A percentile compares a stretch with the other conserved stretches of the same genome.
phyloP scores from a whole-genome alignment of 176 grass and related monocot species.

The Elymus sibiricus region DNA sequence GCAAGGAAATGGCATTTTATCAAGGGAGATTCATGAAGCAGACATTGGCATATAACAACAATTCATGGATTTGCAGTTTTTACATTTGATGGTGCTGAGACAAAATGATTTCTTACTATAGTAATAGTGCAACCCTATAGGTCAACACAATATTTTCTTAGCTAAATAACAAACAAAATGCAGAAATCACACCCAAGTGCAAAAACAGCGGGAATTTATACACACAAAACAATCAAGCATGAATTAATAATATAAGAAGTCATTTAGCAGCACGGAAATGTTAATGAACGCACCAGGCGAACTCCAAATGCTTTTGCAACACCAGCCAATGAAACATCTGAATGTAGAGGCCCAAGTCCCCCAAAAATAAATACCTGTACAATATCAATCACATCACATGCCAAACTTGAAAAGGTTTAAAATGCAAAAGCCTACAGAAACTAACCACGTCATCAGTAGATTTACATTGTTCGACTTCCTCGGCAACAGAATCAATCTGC shows the following conservation, averaged over 20 bases:
- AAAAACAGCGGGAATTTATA: background rate
- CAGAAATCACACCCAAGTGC: background rate
- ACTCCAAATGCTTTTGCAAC: slow-evolving; percentile 99
- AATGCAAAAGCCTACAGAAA: slow-evolving; percentile 7
- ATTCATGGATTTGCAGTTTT: slow-evolving; percentile 10
- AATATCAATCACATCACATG: slow-evolving; percentile 1
- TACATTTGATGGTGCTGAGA: slow-evolving; percentile 18
- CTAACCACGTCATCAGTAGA: slow-evolving; percentile 81
- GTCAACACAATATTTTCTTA: slow-evolving; percentile 22
- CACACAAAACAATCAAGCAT: background rate
- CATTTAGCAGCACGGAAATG: slow-evolving; percentile 1
- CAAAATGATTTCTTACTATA: slow-evolving; percentile 18
- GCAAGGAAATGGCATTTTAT: slow-evolving; percentile 10
- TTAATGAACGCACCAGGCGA: slow-evolving; percentile 59
- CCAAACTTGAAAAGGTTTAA: slow-evolving; percentile 21
- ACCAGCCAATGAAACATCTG: slow-evolving; percentile 85
- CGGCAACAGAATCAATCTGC: slow-evolving; percentile 89
- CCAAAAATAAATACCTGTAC: slow-evolving; percentile 87
- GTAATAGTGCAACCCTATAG: background rate
- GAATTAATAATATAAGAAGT: background rate
- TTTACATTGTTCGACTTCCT: slow-evolving; percentile 81
- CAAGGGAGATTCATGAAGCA: slow-evolving; percentile 29
- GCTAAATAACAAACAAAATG: slow-evolving; percentile 12
- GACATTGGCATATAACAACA: background rate
- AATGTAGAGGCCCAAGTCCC: slow-evolving; percentile 91